Evolutionary conservation across 2,329 filamentous ascomycete genomes (phyloP), one percentile per base, ranked within the genome.

Genomic region (Lasiodiplodia citricola): DNA sequence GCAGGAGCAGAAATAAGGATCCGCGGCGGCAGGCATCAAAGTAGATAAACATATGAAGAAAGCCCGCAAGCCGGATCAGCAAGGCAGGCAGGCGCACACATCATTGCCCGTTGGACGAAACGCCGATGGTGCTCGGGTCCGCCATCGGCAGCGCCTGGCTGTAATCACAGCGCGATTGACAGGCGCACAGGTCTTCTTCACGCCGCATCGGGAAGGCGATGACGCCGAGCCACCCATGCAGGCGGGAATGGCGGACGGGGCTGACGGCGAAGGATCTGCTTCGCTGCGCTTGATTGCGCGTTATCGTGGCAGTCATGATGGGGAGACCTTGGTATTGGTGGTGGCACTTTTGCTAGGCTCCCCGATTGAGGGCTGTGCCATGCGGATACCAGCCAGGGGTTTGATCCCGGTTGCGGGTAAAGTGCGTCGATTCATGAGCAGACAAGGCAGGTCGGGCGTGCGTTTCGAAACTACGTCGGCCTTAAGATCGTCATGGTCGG

Each of bases 1-100:
- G 60, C n/a, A n/a, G 10, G 11, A 18, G 60, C 60, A 64, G 35
- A 66, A 66, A 66, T 66, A 47, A 66, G 50, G 63, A 66, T 66
- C 63, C 63, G 63, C 63, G 21, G 51, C 63, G 21, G 10, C 51
- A 38, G 55, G 35, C 41, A 66, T 44, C n/a, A 66, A 66, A 56
- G 35, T n/a, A 55, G 52, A 50, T 10, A 5, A 18, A 18, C 25
- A 18, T 13, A 21, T 52, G 60, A 18, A 52, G 47, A 51, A 52
- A 25, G 44, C 44, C 47, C 60, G 28, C 47, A 52, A 35, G 28
- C n/a, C 60, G 35, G 60, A 63, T 52, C 60, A 52, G 44, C 60
- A 31, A 37, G 47, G 28, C n/a, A 64, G 60, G 60, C 47, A 54
- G n/a, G 47, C 21, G 58, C 44, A 7, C 55, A 37, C 31, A 57